These are phyloP conservation scores for Ilex aquifolium DNA, from an alignment of 257 asterid species.

Conservation along the genomic window DNA sequence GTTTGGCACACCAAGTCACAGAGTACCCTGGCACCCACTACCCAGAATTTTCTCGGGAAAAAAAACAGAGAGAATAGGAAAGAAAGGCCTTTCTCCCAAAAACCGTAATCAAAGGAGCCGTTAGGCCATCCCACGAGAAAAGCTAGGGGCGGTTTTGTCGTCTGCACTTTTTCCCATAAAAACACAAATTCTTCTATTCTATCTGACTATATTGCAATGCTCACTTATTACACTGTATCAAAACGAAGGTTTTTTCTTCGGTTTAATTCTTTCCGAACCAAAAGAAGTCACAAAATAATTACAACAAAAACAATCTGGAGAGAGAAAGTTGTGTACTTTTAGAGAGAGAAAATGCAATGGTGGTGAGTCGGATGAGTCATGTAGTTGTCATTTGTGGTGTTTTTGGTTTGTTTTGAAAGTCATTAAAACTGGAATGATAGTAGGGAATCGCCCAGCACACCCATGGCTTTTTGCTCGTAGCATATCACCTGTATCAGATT, in stretches of 20 bases:
- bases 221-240: no score
- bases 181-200: background rate
- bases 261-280: background rate
- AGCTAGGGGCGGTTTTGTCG: conserved; percentile 24
- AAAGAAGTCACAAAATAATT: no score
- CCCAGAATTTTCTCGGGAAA: background rate
- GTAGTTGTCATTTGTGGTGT: background rate
- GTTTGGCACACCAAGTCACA: no score
- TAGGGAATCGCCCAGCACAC: conserved; percentile 20
- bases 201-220: no score
- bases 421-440: conserved; percentile 16
- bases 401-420: background rate
- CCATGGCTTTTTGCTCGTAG: conserved; percentile 24
- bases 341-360: conserved; percentile 6
- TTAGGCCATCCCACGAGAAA: conserved; percentile 6
- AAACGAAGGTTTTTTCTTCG: background rate
- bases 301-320: background rate
- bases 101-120: conserved; percentile 26
- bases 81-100: background rate
- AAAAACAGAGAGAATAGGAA: background rate
- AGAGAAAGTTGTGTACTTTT: background rate
- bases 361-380: background rate
- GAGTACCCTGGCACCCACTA: no score
- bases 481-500: conserved; percentile 20
- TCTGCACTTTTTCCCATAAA: conserved; percentile 17